Evolutionary conservation across 2,329 filamentous ascomycete genomes (phyloP), one percentile per base, ranked within the genome.

Genomic region (Herpotrichia juniperi): DNA sequence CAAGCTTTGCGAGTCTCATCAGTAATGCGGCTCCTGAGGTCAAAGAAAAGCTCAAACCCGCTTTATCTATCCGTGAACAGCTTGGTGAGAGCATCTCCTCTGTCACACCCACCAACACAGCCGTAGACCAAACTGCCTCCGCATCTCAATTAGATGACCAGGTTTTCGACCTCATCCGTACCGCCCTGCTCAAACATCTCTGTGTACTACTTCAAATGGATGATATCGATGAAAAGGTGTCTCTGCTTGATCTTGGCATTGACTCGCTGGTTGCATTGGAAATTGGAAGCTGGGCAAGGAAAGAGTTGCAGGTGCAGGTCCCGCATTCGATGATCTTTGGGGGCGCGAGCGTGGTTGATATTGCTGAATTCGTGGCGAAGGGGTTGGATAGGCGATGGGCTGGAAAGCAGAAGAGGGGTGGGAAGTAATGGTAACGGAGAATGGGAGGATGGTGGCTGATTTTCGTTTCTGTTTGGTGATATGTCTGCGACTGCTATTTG

Each of bases 181-280:
- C 28, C 7, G 44, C 35, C 1, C 45, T 57, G 2, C 14, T 51
- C 4, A 30, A 34, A 1, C 45, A 42, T 19, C 22, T 55, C 14
- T 48, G 44, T 17, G 40, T 32, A 2, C 32, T 56, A 5, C 21
- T 56, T 3, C 46, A 50, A 22, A 42, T 50, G 17, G 43, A 47
- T 14, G 39, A 42, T 16, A 34, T 56, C 12, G 53, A 53, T 37
- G 45, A 51, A 8, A 14, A 25, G 16, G 32, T 28, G 14, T 48
- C 28, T 31, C 43, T 58, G 9, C 25, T 48, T 8, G 48, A 56
- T 28, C 24, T 56, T 1, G 66, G 68, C 4, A 49, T 70, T 19
- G 65, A 69, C 40, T 64, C 58, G 1, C 44, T 71, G 5, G 54
- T 60, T 2, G 61, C 61, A 2, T 57, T 56, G 6, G 66, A 70